Conservation (phyloP, 306 rosid species). For the Vigna hirtella region DNA sequence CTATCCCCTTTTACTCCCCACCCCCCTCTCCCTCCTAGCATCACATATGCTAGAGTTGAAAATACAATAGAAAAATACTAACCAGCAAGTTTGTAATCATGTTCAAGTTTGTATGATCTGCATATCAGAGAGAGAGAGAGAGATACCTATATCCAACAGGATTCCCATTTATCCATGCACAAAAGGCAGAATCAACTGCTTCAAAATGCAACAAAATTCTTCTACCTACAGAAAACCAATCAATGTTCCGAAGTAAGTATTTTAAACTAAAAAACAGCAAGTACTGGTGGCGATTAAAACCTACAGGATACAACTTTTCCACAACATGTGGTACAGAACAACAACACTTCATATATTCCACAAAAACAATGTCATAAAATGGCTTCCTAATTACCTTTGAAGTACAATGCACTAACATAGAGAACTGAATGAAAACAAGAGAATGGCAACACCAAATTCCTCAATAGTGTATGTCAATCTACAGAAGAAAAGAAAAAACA, state of each 20-base stretch:
- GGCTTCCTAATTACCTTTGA: background rate
- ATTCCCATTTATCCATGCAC: conserved; percentile 88
- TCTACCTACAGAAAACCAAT: conserved; percentile 69
- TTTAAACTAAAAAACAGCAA: background rate
- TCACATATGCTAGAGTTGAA: conserved; percentile 11
- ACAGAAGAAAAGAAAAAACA: conserved; percentile 21
- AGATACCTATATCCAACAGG: conserved; percentile 88
- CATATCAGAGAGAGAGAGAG: conserved; percentile 3
- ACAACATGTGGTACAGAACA: conserved; percentile 20
- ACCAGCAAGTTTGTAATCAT: background rate
- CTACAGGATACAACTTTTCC: conserved; percentile 8
- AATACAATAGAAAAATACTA: conserved; percentile 8
- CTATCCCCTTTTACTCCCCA: background rate
- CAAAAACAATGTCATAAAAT: background rate
- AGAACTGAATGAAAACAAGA: conserved; percentile 28
- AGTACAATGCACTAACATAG: conserved; percentile 1
- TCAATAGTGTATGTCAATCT: conserved; percentile 7
- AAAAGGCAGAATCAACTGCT: conserved; percentile 98
- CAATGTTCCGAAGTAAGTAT: conserved; percentile 17
- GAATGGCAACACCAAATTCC: conserved; percentile 1
- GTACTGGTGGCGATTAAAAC: conserved; percentile 12
- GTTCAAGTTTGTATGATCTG: background rate
- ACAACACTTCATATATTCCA: background rate
- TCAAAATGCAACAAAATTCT: conserved; percentile 92
- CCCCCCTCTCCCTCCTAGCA: conserved; percentile 15